These are phyloP conservation scores for Lantana camara DNA, from an alignment of 257 asterid genomes.

Conservation along the genomic window DNA sequence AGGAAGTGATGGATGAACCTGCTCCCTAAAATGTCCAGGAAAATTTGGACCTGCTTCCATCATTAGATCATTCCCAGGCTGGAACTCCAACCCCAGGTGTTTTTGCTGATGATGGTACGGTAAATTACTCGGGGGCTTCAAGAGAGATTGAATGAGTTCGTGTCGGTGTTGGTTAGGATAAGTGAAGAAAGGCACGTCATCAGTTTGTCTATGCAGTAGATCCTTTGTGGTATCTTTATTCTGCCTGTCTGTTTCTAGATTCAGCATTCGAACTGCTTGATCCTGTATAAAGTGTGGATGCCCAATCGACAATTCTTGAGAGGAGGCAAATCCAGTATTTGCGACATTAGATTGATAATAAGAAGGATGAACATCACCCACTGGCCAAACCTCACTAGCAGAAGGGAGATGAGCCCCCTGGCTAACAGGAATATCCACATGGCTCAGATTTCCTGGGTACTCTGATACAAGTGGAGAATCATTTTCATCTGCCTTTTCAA, in stretches of 20 bases:
- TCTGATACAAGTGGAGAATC: constrained; percentile 46
- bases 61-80: constrained; percentile 46
- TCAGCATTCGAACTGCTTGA: constrained; percentile 48
- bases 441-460: constrained; percentile 48
- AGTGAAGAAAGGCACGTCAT: constrained; percentile 47
- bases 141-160: constrained; percentile 64
- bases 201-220: constrained; percentile 50
- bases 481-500: constrained; percentile 39
- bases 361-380: constrained; percentile 54
- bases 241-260: constrained; percentile 41
- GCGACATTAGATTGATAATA: constrained; percentile 49
- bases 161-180: constrained; percentile 55
- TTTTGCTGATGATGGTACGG: constrained; percentile 58
- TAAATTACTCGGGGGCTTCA: constrained; percentile 52
- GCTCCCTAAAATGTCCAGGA: constrained; percentile 58
- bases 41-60: constrained; percentile 52
- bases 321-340: constrained; percentile 54
- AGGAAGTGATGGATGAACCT: constrained; percentile 50
- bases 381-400: constrained; percentile 64
- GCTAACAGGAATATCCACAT: constrained; percentile 42
- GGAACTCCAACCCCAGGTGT: constrained; percentile 55
- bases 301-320: constrained; percentile 57
- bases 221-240: constrained; percentile 54
- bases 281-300: constrained; percentile 59
- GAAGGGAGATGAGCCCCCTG: constrained; percentile 45